A percentile compares a stretch with the other conserved stretches of the same genome.
Conservation (phyloP, 2,329 filamentous ascomycete genomes). For the Fragosphaeria purpurea region DNA sequence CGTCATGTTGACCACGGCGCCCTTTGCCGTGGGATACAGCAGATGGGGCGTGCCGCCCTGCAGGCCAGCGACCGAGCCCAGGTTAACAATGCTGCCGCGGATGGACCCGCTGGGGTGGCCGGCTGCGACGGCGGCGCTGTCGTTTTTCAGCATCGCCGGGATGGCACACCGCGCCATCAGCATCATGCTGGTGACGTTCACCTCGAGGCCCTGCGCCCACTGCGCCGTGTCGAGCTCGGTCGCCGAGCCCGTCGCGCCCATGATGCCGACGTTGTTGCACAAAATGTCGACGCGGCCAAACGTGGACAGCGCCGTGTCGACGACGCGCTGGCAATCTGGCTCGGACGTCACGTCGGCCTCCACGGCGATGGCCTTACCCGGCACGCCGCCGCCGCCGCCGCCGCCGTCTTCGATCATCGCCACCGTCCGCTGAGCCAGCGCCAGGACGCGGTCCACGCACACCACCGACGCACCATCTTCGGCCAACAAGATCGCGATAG, state of each 20-base stretch:
- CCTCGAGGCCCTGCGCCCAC: conserved; percentile 46
- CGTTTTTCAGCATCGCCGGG: conserved; percentile 47
- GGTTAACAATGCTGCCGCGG: conserved; percentile 40
- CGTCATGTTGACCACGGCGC: conserved; percentile 41
- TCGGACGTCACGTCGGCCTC: conserved; percentile 45
- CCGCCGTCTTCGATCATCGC: conserved; percentile 6
- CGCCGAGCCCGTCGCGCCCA: conserved; percentile 47
- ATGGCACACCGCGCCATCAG: conserved; percentile 53
- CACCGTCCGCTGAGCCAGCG: conserved; percentile 9
- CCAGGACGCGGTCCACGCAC: conserved; percentile 12
- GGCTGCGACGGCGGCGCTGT: conserved; percentile 56
- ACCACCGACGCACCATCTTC: conserved; percentile 13
- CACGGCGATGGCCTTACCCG: conserved; percentile 29
- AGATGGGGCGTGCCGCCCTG: conserved; percentile 33
- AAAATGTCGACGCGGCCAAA: conserved; percentile 53
- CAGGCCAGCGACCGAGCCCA: conserved; percentile 49
- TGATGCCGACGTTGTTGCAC: conserved; percentile 54
- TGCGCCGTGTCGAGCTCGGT: conserved; percentile 47
- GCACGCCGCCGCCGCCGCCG: background rate
- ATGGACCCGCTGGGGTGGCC: conserved; percentile 25
- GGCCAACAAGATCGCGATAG: conserved; percentile 15
- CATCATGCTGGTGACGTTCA: conserved; percentile 57
- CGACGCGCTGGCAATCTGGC: conserved; percentile 35
- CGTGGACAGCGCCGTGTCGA: conserved; percentile 29
- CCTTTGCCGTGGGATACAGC: conserved; percentile 36